Percentiles rank a stretch among this genome's conserved stretches.
phyloP scores from a whole-genome alignment of 805 yeast genomes.

The Suhomyces canberraensis region DNA sequence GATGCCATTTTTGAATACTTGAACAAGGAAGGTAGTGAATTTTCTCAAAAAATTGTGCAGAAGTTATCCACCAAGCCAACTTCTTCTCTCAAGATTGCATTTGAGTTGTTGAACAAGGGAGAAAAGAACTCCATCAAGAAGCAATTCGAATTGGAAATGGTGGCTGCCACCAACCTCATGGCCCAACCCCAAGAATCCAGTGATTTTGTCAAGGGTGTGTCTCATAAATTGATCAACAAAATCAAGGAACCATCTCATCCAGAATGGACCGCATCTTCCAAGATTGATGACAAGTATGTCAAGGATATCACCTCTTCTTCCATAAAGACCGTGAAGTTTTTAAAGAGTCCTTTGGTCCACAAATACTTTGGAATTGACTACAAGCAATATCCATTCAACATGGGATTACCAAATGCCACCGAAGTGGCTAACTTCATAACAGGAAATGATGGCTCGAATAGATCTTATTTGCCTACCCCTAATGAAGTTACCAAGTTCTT shows the following conservation, averaged over 20 bases:
- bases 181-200: slow-evolving; percentile 47
- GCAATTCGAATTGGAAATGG: slow-evolving; percentile 70
- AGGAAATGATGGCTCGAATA: slow-evolving; percentile 63
- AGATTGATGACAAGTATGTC: slow-evolving; percentile 15
- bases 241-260: slow-evolving; percentile 50
- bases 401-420: slow-evolving; percentile 75
- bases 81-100: slow-evolving; percentile 71
- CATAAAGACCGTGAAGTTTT: slow-evolving; percentile 18
- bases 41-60: slow-evolving; percentile 57
- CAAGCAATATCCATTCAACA: slow-evolving; percentile 54
- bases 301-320: slow-evolving; percentile 18
- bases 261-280: slow-evolving; percentile 37
- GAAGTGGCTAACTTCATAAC: slow-evolving; percentile 64
- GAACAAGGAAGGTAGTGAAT: slow-evolving; percentile 53
- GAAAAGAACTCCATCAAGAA: slow-evolving; percentile 53
- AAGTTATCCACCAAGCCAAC: slow-evolving; percentile 68
- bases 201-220: slow-evolving; percentile 70
- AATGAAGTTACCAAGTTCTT: slow-evolving; percentile 68
- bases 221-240: slow-evolving; percentile 61
- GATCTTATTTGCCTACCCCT: slow-evolving; percentile 66
- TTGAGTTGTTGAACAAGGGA: slow-evolving; percentile 65
- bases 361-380: slow-evolving; percentile 39
- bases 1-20: slow-evolving; percentile 58
- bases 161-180: slow-evolving; percentile 70
- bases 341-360: slow-evolving; percentile 36